phyloP scores from a whole-genome alignment of 192 early-diverging fungal species.

The Spizellomyces sp. region DNA sequence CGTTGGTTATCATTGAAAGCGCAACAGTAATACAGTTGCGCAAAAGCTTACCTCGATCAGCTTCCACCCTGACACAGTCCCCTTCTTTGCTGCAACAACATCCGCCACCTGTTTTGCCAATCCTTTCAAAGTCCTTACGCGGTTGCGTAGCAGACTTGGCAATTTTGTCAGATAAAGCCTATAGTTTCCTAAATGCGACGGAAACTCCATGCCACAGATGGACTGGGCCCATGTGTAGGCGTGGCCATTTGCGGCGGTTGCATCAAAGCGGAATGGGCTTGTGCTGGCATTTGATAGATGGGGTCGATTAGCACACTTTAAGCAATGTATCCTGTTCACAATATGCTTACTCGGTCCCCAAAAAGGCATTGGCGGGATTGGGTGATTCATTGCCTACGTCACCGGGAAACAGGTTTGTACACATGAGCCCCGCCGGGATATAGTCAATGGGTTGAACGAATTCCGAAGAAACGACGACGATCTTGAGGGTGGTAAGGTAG shows the following conservation, averaged over 20 bases:
- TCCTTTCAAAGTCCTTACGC: no score
- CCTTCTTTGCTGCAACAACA: no score
- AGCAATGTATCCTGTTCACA: neutral
- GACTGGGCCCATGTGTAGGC: slow-evolving; percentile 38
- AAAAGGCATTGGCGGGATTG: slow-evolving; percentile 25
- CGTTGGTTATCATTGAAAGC: no score
- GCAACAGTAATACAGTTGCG: no score
- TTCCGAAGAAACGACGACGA: slow-evolving; percentile 29
- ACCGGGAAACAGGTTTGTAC: slow-evolving; percentile 6
- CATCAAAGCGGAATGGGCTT: slow-evolving; percentile 25
- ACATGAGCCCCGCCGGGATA: slow-evolving; percentile 15
- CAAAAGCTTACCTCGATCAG: no score
- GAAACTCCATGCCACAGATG: slow-evolving; percentile 29
- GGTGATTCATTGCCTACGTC: slow-evolving; percentile 22
- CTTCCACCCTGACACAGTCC: no score
- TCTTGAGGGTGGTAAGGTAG: slow-evolving; percentile 33
- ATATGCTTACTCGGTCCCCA: neutral
- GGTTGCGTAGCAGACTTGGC: no score
- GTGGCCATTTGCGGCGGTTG: slow-evolving; percentile 17
- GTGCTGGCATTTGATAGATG: neutral
- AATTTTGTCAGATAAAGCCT: no score
- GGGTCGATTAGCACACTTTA: neutral
- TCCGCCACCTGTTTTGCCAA: no score
- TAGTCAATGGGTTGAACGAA: neutral
- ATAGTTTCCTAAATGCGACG: neutral